Base-by-base conservation (phyloP, 495 filamentous ascomycete species). In the Physcia stellaris region DNA sequence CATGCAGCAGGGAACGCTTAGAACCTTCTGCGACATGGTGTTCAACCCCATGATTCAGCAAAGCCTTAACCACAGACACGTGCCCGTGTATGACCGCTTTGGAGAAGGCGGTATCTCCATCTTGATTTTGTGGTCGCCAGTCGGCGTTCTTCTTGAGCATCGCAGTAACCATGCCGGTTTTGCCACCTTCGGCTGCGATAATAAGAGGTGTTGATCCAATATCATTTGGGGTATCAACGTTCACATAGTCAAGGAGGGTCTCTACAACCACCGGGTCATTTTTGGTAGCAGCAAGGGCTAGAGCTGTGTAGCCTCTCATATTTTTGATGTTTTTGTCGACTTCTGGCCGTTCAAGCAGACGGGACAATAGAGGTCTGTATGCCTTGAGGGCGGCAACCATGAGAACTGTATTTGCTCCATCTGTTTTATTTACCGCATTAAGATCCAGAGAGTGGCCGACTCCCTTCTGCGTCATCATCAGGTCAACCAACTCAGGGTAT, bases 1-100 rank as follows among this genome's bases (percentile, higher is more conserved):
- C 34, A 12, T 54, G 51, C 20, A 51, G 24, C 10, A 51, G 33
- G 6, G 27, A 38, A 2, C 46, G 39, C 6, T 40, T 38, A 18
- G 38, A 22, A 13, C 47, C 43, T 23, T 54, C 51, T 6, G 24
- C 18, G 17, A 26, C 35, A 18, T 10, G 6, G 1, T 37, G 18
- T 31, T 54, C 40, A 11, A 47, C 19, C 1, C 15, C 18, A 5
- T 37, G 4, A 3, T 35, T 24, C 18, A 53, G 32, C 20, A 53
- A 12, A 10, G 31, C 37, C 19, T 47, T 10, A 2, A 51, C 36
- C 11, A 51, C 34, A 11, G 33, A 27, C 21, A 5, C 29, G 17
- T 35, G 29, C 4, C 37, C 35, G 12, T 37, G 6, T n/a, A 26
- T 24, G 22, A 37, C 28, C 0, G 35, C 35, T 22, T 24, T 9